phyloP scores from a whole-genome alignment of 192 early-diverging fungal species.

The Coemansia reversa region DNA sequence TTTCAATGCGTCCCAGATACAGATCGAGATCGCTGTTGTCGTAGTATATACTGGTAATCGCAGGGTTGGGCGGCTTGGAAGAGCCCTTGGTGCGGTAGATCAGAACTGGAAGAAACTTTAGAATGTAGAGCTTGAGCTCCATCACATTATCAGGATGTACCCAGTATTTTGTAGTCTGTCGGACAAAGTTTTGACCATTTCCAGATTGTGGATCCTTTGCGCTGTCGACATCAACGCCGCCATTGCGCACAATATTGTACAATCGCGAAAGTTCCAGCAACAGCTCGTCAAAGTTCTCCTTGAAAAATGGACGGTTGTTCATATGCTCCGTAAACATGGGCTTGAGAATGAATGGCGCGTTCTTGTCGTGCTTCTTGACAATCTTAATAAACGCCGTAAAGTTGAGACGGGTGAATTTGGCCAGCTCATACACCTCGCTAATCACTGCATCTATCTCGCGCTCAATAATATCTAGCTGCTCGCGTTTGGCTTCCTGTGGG shows the following conservation, averaged over 20 bases:
- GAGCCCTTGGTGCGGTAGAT: conserved; percentile 79
- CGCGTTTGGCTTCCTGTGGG: conserved; percentile 42
- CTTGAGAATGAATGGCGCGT: conserved; percentile 78
- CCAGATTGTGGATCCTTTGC: conserved; percentile 50
- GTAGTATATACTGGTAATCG: conserved; percentile 91
- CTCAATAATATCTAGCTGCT: conserved; percentile 61
- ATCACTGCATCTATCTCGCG: conserved; percentile 70
- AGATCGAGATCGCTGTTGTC: conserved; percentile 88
- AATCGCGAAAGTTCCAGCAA: conserved; percentile 82
- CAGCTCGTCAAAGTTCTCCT: conserved; percentile 81
- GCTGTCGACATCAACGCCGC: conserved; percentile 60
- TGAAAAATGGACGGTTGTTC: conserved; percentile 80
- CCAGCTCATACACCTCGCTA: conserved; percentile 73
- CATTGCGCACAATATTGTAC: conserved; percentile 72
- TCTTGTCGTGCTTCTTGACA: conserved; percentile 99
- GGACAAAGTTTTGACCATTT: conserved; percentile 68
- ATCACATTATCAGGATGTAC: conserved; percentile 94
- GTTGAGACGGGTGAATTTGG: conserved; percentile 75
- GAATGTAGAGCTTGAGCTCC: conserved; percentile 88
- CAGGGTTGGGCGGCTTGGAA: conserved; percentile 71
- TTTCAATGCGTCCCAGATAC: conserved; percentile 84
- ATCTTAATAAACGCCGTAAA: conserved; percentile 88
- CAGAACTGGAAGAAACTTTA: conserved; percentile 88
- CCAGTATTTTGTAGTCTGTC: conserved; percentile 92
- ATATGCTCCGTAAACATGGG: conserved; percentile 78